These are phyloP conservation scores for Phaseolus coccineus DNA, from an alignment of 331 rosid genomes.

Conservation along the genomic window DNA sequence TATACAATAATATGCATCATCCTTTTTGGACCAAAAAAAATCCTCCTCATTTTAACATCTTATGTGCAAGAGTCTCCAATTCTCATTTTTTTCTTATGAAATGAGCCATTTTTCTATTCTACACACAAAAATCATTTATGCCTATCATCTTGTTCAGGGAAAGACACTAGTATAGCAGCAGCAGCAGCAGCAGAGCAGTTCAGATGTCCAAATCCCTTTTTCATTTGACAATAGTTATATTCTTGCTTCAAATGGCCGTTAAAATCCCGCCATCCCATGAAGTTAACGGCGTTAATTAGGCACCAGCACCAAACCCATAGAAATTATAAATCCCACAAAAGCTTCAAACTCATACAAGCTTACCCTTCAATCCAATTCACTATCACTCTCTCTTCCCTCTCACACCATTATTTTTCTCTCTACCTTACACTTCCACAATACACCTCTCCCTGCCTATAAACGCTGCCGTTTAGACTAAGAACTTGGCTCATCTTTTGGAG, in stretches of 20 bases:
- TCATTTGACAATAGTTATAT: constrained; percentile 18
- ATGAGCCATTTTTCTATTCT: no score
- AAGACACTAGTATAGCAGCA: no score
- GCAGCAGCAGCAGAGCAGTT: no score
- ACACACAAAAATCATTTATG: no score
- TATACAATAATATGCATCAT: not conserved
- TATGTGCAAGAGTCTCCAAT: no score
- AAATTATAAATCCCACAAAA: constrained; percentile 56
- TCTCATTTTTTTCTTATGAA: no score
- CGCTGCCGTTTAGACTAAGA: constrained; percentile 28
- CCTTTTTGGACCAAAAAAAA: constrained; percentile 44
- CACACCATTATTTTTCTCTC: constrained; percentile 15
- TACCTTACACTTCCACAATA: not conserved
- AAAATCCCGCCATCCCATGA: constrained; percentile 28
- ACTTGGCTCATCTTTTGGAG: constrained; percentile 38
- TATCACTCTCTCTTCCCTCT: constrained; percentile 11
- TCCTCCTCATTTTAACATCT: constrained; percentile 45
- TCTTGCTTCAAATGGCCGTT: constrained; percentile 66
- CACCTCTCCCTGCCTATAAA: constrained; percentile 22
- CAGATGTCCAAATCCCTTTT: no score
- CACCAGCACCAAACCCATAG: constrained; percentile 60
- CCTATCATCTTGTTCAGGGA: no score
- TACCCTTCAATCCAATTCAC: constrained; percentile 19
- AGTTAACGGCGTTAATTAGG: constrained; percentile 66
- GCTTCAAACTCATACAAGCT: constrained; percentile 57